These are phyloP conservation scores for Incumbomyces lentus DNA, from an alignment of 2,329 filamentous ascomycete species.

Conservation along the genomic window DNA sequence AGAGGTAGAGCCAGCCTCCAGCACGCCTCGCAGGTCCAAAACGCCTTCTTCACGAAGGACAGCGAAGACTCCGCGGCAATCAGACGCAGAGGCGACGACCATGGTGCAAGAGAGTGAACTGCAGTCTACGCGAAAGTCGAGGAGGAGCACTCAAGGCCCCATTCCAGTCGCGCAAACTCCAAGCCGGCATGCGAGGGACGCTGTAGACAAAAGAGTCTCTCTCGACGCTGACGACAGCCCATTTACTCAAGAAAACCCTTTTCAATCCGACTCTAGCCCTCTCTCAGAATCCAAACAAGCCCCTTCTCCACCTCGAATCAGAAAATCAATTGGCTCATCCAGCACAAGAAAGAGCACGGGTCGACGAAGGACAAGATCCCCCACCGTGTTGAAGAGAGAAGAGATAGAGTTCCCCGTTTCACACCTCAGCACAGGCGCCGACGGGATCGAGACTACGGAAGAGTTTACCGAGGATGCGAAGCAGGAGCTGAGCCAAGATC, in stretches of 20 bases:
- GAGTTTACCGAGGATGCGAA: constrained; percentile 92
- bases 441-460: constrained; percentile 60
- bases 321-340: constrained; percentile 20
- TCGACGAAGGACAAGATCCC: constrained; percentile 42
- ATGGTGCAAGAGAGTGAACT: constrained; percentile 32
- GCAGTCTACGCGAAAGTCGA: constrained; percentile 41
- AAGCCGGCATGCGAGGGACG: constrained; percentile 25
- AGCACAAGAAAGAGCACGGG: constrained; percentile 24
- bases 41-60: constrained; percentile 43
- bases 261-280: constrained; percentile 75
- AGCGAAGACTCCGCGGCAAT: constrained; percentile 39
- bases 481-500: constrained; percentile 64
- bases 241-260: constrained; percentile 85
- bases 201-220: constrained; percentile 30
- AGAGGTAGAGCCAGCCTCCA: constrained; percentile 24
- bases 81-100: constrained; percentile 30
- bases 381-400: constrained; percentile 39
- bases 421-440: constrained; percentile 30
- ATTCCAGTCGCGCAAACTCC: constrained; percentile 17
- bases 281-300: constrained; percentile 39
- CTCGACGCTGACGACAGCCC: constrained; percentile 45
- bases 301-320: constrained; percentile 38
- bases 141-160: constrained; percentile 37
- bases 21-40: constrained; percentile 42
- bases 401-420: constrained; percentile 43